These are phyloP conservation scores for Cladosporium sp. DNA, from an alignment of 2,329 filamentous ascomycete genomes.

Conservation along the genomic window DNA sequence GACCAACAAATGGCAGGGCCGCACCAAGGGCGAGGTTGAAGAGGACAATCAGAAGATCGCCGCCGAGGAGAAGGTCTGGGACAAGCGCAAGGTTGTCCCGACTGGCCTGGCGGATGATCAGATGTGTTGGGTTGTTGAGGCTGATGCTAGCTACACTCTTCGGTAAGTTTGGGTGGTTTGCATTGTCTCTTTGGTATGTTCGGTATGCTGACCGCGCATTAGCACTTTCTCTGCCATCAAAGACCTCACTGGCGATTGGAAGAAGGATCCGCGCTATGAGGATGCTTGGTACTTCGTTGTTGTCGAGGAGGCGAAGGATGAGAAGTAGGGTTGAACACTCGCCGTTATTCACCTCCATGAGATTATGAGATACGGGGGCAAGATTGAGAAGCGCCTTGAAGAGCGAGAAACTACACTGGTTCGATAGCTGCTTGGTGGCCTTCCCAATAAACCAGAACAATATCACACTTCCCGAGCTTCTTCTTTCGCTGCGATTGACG, in stretches of 20 bases:
- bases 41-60: slow-evolving; percentile 37
- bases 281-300: slow-evolving; percentile 30
- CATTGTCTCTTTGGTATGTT: background rate
- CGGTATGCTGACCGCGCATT: background rate
- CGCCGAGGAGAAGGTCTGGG: slow-evolving; percentile 30
- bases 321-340: background rate
- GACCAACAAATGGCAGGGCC: slow-evolving; percentile 31
- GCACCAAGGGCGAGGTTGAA: slow-evolving; percentile 34
- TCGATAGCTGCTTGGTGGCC: too few relatives aligned
- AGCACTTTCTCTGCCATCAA: slow-evolving; percentile 32
- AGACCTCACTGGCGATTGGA: slow-evolving; percentile 32
- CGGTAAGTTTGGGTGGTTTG: slow-evolving; percentile 26
- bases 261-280: slow-evolving; percentile 30
- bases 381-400: too few relatives aligned
- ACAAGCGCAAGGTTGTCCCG: slow-evolving; percentile 32
- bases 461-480: too few relatives aligned
- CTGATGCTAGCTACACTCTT: slow-evolving; percentile 27
- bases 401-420: too few relatives aligned
- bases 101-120: slow-evolving; percentile 29
- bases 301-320: slow-evolving; percentile 2
- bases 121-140: slow-evolving; percentile 34
- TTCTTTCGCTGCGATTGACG: too few relatives aligned
- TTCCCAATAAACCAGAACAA: too few relatives aligned
- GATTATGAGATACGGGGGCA: too few relatives aligned
- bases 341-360: background rate